Percentiles rank a stretch among this genome's conserved stretches.
Conservation (phyloP, 2,329 filamentous ascomycete genomes). For the Cladosporium sp. region DNA sequence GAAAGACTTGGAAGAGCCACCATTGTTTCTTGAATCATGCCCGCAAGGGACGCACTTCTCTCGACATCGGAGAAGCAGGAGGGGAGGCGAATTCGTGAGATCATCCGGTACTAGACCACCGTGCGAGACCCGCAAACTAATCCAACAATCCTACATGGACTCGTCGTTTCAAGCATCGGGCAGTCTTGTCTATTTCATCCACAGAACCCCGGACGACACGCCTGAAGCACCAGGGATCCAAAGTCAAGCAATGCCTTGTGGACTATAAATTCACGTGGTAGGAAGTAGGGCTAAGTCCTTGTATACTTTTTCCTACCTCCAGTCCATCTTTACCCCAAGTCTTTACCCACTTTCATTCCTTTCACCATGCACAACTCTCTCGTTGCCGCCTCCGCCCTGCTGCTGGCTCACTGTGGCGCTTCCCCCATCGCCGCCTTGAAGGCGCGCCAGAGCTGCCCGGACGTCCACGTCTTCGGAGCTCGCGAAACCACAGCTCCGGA, state of each 20-base stretch:
- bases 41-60: too few species aligned
- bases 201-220: not conserved
- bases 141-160: not conserved
- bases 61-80: too few species aligned
- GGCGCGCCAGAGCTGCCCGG: conserved; percentile 31
- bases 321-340: not conserved
- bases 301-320: not conserved
- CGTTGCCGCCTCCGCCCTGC: conserved; percentile 7
- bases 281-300: not conserved
- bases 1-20: too few species aligned
- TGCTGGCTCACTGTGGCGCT: conserved; percentile 11
- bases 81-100: too few species aligned
- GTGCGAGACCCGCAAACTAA: too few species aligned
- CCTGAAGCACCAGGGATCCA: not conserved
- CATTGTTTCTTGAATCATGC: too few species aligned
- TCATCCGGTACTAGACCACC: too few species aligned
- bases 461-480: conserved; percentile 42
- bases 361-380: conserved; percentile 9
- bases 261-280: not conserved
- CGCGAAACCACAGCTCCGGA: conserved; percentile 40
- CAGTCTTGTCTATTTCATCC: not conserved
- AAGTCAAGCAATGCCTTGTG: not conserved
- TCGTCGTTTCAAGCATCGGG: not conserved
- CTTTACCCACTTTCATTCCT: not conserved
- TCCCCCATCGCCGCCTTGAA: conserved; percentile 32